These are phyloP conservation scores for Trichoderma harzianum DNA, from an alignment of 2,329 filamentous ascomycete species.

Conservation along the genomic window DNA sequence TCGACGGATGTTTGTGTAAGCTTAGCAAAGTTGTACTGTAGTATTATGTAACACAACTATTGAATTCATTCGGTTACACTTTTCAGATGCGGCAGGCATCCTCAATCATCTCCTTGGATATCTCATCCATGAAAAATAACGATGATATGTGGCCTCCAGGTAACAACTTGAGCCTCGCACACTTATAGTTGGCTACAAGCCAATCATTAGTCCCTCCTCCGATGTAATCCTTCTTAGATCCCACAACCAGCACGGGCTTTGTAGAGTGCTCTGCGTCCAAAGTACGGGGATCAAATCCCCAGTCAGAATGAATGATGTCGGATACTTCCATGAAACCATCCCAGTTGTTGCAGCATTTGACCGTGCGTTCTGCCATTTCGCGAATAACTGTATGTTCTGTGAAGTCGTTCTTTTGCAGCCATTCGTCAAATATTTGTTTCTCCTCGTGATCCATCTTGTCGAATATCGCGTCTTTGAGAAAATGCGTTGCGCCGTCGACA, in stretches of 20 bases:
- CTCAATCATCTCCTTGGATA: slow-evolving; percentile 20
- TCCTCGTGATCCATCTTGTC: slow-evolving; percentile 21
- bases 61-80: not conserved
- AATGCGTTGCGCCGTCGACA: slow-evolving; percentile 16
- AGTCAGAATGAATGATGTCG: slow-evolving; percentile 24
- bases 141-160: slow-evolving; percentile 24
- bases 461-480: slow-evolving; percentile 20
- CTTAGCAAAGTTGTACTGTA: not conserved
- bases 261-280: slow-evolving; percentile 21
- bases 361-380: slow-evolving; percentile 14
- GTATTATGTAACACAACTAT: not conserved
- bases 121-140: slow-evolving; percentile 24
- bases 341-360: slow-evolving; percentile 22
- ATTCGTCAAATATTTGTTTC: slow-evolving; percentile 4
- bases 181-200: slow-evolving; percentile 22
- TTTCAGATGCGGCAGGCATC: not conserved
- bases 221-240: slow-evolving; percentile 19
- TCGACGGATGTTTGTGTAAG: not conserved
- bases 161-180: slow-evolving; percentile 17
- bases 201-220: slow-evolving; percentile 23
- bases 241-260: slow-evolving; percentile 23
- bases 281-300: slow-evolving; percentile 23
- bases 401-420: slow-evolving; percentile 5
- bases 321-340: slow-evolving; percentile 26
- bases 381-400: slow-evolving; percentile 17